Base-by-base conservation (phyloP, 352 stramenopile genomes). In the Paralagenidium karlingii region DNA sequence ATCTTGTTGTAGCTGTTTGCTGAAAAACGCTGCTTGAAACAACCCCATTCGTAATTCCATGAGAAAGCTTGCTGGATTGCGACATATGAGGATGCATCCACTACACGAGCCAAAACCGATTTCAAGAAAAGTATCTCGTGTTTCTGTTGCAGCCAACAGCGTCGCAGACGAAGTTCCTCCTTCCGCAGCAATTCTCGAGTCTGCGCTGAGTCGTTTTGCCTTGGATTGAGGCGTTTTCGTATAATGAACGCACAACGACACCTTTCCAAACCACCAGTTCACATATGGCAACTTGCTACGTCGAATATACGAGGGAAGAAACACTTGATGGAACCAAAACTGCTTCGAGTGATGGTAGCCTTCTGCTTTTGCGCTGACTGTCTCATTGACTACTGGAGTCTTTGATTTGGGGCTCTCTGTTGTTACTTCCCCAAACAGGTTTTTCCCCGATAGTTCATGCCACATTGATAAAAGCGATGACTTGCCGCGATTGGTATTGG, bases 21-120 rank as follows among this genome's bases (percentile, higher is more conserved):
- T 49, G 25, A 65, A 49, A 8, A 85, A 43, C 12, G 53, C 60
- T 2, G 60, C 61, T 3, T 63, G 46, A 4, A 82, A 47, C 4
- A 81, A 41, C 0, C 73, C 73, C 13, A 86, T 38, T 0, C 73
- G 68, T 8, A 73, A 28, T 44, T 86, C 73, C 4, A 75, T 41
- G 1, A 86, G 55, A 13, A 70, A 58, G n/a, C 54, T 54, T 24
- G 67, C 28, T 2, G 62, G 55, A 1, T 34, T 40, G 28, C 47
- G 48, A 22, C 41, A 50, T 19, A 81, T 28, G 24, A 84, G 49
- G 8, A 65, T 40, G 7, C 64, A 62, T 18, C 70, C 70, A 26
- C 49, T 66, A 44, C 62, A 68, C 15, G 59, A 53, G 34, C 75
- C 60, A 12, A 81, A 39, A 2, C 55, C 43, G 24, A 81, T 29